Percentiles rank a stretch among this genome's conserved stretches.
These are phyloP conservation scores for Ceratobasidium sp. DNA, from an alignment of 1,284 basidiomycete species.

Conservation along the genomic window DNA sequence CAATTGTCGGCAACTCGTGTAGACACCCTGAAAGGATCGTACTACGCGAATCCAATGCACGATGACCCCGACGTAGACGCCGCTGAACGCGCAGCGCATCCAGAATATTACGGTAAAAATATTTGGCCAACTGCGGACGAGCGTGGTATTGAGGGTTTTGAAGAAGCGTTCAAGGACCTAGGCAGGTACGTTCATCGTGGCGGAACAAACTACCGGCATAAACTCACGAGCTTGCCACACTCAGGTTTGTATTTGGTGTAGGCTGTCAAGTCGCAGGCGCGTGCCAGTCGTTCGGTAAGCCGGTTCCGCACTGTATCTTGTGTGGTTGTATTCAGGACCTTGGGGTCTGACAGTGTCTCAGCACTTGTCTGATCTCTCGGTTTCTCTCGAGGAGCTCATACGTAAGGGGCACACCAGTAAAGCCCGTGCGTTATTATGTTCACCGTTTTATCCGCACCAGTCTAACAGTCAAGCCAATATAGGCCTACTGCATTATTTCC, in stretches of 20 bases:
- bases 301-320: neutral
- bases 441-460: neutral
- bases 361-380: constrained; percentile 69
- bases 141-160: constrained; percentile 76
- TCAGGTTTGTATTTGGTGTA: constrained; percentile 79
- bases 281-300: constrained; percentile 85
- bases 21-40: constrained; percentile 90
- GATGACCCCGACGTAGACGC: constrained; percentile 70
- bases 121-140: constrained; percentile 80
- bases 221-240: neutral
- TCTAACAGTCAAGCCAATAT: neutral
- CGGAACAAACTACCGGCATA: neutral
- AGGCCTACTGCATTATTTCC: constrained; percentile 87
- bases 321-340: neutral
- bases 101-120: constrained; percentile 82
- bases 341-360: constrained; percentile 62
- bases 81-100: constrained; percentile 66
- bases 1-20: constrained; percentile 10
- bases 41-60: constrained; percentile 87
- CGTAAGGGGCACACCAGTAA: constrained; percentile 55
- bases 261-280: constrained; percentile 83
- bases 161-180: constrained; percentile 85
- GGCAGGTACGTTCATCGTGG: constrained; percentile 64
- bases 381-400: constrained; percentile 62
- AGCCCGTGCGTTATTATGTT: constrained; percentile 53